phyloP scores from a whole-genome alignment of 331 rosid genomes.

The Quercus phellos region DNA sequence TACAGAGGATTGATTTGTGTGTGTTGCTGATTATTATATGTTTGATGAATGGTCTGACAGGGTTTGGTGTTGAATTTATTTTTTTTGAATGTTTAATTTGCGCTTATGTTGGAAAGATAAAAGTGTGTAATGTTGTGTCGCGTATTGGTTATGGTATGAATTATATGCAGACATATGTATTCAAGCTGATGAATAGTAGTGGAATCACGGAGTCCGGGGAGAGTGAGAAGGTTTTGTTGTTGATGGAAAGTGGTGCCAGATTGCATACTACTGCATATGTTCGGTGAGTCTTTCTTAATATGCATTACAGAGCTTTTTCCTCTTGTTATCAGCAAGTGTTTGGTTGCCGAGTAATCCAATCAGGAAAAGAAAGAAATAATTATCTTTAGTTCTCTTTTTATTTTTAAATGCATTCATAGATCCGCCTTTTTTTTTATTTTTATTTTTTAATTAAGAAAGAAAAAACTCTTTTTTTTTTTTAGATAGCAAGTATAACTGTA shows the following conservation, averaged over 20 bases:
- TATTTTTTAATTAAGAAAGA: neutral
- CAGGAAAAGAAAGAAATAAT: too few relatives aligned
- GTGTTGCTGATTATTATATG: too few relatives aligned
- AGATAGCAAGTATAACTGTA: neutral
- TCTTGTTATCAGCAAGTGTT: neutral
- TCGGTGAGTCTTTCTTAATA: constrained; percentile 41
- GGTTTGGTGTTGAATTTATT: too few relatives aligned
- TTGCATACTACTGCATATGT: constrained; percentile 81
- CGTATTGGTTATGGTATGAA: neutral
- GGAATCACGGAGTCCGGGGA: constrained; percentile 93
- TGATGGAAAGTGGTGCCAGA: constrained; percentile 92
- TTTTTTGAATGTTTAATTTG: too few relatives aligned
- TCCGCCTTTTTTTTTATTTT: too few relatives aligned
- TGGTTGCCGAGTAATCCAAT: neutral
- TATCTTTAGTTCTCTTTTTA: too few relatives aligned
- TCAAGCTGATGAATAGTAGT: constrained; percentile 93
- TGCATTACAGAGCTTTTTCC: neutral
- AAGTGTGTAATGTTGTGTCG: neutral
- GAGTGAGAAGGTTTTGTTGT: constrained; percentile 85
- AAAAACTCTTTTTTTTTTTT: neutral
- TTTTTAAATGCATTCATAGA: too few relatives aligned
- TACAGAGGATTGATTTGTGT: too few relatives aligned
- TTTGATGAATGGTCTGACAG: too few relatives aligned
- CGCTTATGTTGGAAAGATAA: neutral
- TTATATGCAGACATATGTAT: constrained; percentile 66